Evolutionary conservation across 495 filamentous ascomycete species (phyloP), one percentile per base, ranked within the genome.

Genomic region (Aspergillus sclerotioniger): DNA sequence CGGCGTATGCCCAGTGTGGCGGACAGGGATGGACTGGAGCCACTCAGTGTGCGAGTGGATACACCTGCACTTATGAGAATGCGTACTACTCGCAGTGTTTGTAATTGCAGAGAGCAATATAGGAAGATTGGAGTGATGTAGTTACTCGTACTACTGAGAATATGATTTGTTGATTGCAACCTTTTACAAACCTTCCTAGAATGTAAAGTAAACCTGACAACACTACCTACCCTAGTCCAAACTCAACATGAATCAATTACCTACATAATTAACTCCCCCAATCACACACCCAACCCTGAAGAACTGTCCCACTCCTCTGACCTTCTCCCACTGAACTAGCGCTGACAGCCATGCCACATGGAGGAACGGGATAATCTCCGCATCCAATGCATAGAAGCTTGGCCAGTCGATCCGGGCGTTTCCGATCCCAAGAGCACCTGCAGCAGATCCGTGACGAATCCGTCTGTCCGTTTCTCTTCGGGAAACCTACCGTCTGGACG

Each of bases 1-100:
- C 64, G 17, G 61, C 49, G 37, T 81, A 67, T 54, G 69, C 53
- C 5, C 78, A 82, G 70, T 82, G 79, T 49, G 79, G 72, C 19
- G 79, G 79, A 0, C 61, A 53, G n/a, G 74, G 71, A 1, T 83
- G 52, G 37, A 70, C 59, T 13, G 78, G 78, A 5, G 69, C 65
- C 7, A 69, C 61, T 3, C 37, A 28, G 28, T 80, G 77, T 62
- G 65, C 57, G 54, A 67, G 67, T 51, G 71, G 71, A 8, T 80
- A 62, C 19, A 76, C 71, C 16, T 80, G 77, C 70, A 61, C 60
- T 16, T 53, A 58, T 19, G 48, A 53, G 52, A 78, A 78, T 54
- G 53, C 70, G 25, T 80, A 60, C 49, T 79, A 80, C 59, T 66
- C 58, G 35, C 77, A 80, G 65, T 72, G 75, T 51, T 54, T 76